Evolutionary conservation across 441 rosid species (phyloP), one percentile per base, ranked within the genome.

Genomic region (Kokia cookei): DNA sequence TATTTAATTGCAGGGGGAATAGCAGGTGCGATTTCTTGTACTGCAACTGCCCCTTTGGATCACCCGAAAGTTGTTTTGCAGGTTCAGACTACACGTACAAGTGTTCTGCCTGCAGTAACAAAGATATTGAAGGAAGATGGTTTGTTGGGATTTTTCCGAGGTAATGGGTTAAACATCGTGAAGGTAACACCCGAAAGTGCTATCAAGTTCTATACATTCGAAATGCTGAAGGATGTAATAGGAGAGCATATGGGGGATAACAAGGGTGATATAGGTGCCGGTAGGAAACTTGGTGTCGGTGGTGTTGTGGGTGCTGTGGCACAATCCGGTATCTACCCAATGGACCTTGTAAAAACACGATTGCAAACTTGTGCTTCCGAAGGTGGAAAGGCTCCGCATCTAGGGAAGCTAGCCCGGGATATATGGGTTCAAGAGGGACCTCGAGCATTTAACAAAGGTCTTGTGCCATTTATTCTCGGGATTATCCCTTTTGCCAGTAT

Each of bases 151-250:
- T 96, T 96, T 74, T 96, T 92, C 68, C 87, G 98, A 60, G 99
- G 99, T 8, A 93, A 96, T 75, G 99, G 99, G 40, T 80, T 96
- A 77, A 96, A 96, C 57, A 96, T 93, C 69, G 83, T 96, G 79
- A 96, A 96, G 83, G 98, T 96, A 43, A 90, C 98, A 73, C 99
- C 99, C n/a, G 99, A 96, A 85, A 96, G 97, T 74, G 99, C 99
- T 47, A 85, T 96, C 47, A 96, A 84, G 83, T 95, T 95, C 79
- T 93, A 93, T 76, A 78, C 89, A n/a, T 95, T 89, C 79, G 98
- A 95, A 86, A 78, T 87, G 85, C 80, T 91, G 42, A 93, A 95
- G 80, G 84, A 81, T n/a, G 78, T 82, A 27, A 86, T 90, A 65
- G 86, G 80, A 76, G 85, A 84, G 24, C 37, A 71, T 35, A 80